A percentile compares a stretch with the other conserved stretches of the same genome.
Conservation (phyloP, 768 basidiomycete species). For the Dentipellis fragilis region DNA sequence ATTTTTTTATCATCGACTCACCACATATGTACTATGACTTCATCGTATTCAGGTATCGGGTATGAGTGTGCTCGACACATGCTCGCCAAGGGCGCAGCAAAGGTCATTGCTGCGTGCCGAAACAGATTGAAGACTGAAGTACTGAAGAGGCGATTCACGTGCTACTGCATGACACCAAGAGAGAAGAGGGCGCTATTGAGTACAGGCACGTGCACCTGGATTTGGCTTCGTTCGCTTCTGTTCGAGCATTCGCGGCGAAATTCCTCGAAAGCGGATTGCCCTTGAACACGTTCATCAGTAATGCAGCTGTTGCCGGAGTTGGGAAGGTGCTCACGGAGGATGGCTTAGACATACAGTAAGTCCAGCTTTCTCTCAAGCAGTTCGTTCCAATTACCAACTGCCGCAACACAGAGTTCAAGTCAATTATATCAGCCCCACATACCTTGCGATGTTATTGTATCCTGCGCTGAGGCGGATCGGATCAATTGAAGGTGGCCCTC, state of each 20-base stretch:
- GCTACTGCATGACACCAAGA: not conserved
- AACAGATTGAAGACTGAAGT: not conserved
- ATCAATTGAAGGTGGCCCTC: not conserved
- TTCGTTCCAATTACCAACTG: no score
- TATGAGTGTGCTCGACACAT: not conserved
- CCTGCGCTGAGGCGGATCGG: not conserved
- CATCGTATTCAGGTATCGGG: not conserved
- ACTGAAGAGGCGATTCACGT: not conserved
- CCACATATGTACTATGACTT: no score
- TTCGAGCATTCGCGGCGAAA: not conserved
- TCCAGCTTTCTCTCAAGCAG: not conserved
- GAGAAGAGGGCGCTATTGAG: not conserved
- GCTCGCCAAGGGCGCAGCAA: not conserved
- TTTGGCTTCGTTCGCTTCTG: not conserved
- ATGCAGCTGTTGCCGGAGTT: not conserved
- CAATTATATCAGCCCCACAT: not conserved
- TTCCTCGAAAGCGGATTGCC: not conserved
- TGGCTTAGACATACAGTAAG: not conserved
- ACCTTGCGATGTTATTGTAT: not conserved
- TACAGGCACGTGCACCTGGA: not conserved
- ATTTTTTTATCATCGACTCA: no score
- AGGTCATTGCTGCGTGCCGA: not conserved
- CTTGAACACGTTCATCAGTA: not conserved
- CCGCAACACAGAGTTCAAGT: not conserved
- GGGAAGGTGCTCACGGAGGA: not conserved